Evolutionary conservation across 805 yeast species (phyloP).

Genomic region (Saturnispora sanitii): DNA sequence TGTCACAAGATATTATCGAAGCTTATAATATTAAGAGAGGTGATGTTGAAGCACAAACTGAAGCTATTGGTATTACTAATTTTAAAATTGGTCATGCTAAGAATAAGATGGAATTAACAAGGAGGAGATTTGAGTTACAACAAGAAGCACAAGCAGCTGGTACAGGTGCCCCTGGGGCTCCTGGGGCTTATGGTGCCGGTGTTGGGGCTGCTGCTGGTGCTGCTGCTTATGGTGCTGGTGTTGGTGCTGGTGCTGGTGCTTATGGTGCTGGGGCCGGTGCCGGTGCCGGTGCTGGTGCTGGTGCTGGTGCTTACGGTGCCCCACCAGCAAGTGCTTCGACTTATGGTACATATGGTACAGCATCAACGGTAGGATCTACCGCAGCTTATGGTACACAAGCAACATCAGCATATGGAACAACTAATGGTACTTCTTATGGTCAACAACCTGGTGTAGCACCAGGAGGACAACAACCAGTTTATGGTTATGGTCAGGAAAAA

Average conservation of each 20-base stretch:
- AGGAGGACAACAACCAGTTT: too few species aligned
- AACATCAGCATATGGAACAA: slow-evolving; percentile 4
- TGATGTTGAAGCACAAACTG: slow-evolving; percentile 80
- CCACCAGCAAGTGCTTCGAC: slow-evolving; percentile 19
- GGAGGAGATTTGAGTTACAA: slow-evolving; percentile 53
- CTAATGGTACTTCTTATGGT: slow-evolving; percentile 20
- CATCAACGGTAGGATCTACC: slow-evolving; percentile 13
- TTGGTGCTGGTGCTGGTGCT: too few species aligned
- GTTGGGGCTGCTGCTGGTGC: slow-evolving; percentile 26
- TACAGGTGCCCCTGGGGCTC: slow-evolving; percentile 21
- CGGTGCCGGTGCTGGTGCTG: too few species aligned
- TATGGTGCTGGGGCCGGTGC: slow-evolving; percentile 8
- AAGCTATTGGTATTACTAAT: slow-evolving; percentile 80
- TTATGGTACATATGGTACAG: slow-evolving; percentile 22
- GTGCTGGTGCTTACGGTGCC: slow-evolving; percentile 29
- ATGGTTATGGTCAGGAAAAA: slow-evolving; percentile 22
- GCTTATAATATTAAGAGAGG: slow-evolving; percentile 79
- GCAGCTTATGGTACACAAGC: slow-evolving; percentile 28
- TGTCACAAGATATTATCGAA: slow-evolving; percentile 73
- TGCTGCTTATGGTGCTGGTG: slow-evolving; percentile 19
- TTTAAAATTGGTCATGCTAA: slow-evolving; percentile 86
- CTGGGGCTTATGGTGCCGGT: slow-evolving; percentile 5
- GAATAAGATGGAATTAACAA: slow-evolving; percentile 72
- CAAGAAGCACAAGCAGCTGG: slow-evolving; percentile 32
- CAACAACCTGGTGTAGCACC: slow-evolving; percentile 26